Evolutionary conservation across 495 filamentous ascomycete species (phyloP).

Genomic region (Cudoniella acicularis): DNA sequence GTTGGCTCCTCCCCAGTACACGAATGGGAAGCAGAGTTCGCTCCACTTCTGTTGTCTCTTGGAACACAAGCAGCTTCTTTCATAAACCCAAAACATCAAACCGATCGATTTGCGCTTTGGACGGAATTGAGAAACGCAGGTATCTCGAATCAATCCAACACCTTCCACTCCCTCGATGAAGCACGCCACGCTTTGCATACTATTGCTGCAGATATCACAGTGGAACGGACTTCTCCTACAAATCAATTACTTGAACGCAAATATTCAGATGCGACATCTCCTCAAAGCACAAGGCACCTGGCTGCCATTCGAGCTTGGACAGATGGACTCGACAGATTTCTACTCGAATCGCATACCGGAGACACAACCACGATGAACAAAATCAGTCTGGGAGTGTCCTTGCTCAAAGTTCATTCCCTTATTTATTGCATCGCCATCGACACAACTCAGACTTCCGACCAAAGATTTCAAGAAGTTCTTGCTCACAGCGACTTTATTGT

Average conservation of each 20-base stretch:
- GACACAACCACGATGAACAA: background rate
- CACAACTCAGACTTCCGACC: background rate
- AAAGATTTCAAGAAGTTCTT: slow-evolving; percentile 11
- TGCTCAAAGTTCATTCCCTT: slow-evolving; percentile 8
- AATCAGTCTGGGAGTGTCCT: background rate
- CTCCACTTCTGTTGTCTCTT: slow-evolving; percentile 8
- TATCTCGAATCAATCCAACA: background rate
- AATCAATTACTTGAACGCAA: background rate
- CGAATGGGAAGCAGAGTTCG: slow-evolving; percentile 19
- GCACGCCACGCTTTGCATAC: slow-evolving; percentile 13
- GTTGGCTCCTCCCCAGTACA: background rate
- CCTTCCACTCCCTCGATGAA: slow-evolving; percentile 7
- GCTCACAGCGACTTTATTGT: slow-evolving; percentile 5
- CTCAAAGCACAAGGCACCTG: background rate
- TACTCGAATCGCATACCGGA: background rate
- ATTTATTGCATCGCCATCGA: slow-evolving; percentile 2
- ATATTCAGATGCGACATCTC: background rate
- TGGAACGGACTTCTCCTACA: background rate
- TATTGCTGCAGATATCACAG: slow-evolving; percentile 10
- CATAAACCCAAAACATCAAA: slow-evolving; percentile 4
- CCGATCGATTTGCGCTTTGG: slow-evolving; percentile 7
- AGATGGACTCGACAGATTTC: slow-evolving; percentile 3
- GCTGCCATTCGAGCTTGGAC: slow-evolving; percentile 1
- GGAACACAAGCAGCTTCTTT: slow-evolving; percentile 16
- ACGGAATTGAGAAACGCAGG: background rate